phyloP scores from a whole-genome alignment of 2,329 filamentous ascomycete species.

The Aspergillus tubingensis region DNA sequence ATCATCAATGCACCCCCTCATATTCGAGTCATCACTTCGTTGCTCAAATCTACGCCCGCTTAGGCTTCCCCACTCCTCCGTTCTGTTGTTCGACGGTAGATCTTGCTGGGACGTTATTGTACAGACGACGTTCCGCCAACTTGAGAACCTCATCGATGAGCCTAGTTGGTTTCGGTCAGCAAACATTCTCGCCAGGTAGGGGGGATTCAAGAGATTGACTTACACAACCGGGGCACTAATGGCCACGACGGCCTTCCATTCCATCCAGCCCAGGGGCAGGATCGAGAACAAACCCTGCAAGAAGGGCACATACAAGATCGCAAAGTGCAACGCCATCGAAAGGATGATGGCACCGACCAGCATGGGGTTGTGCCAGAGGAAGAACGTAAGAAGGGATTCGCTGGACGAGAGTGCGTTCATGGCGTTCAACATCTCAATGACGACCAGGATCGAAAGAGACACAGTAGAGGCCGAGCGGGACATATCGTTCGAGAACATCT shows the following conservation, averaged over 20 bases:
- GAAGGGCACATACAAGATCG: constrained; percentile 86
- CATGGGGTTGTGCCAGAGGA: constrained; percentile 98
- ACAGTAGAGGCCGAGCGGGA: constrained; percentile 90
- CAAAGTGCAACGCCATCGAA: constrained; percentile 94
- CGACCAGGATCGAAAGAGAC: constrained; percentile 85
- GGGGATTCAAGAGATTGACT: constrained; percentile 46
- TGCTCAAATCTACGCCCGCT: constrained; percentile 33
- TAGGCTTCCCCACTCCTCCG: constrained; percentile 37
- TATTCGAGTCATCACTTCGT: constrained; percentile 21
- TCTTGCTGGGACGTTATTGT: constrained; percentile 48
- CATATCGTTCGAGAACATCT: constrained; percentile 85
- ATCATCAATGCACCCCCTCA: constrained; percentile 19
- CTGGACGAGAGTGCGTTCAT: constrained; percentile 97
- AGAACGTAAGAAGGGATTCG: constrained; percentile 88
- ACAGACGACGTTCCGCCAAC: constrained; percentile 68
- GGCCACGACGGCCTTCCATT: constrained; percentile 88
- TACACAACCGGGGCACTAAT: constrained; percentile 93
- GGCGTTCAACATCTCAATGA: constrained; percentile 99
- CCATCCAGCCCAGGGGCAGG: constrained; percentile 76
- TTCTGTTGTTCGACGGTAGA: constrained; percentile 29
- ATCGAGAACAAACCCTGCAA: constrained; percentile 89
- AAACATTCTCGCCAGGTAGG: neutral
- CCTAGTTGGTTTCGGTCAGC: constrained; percentile 46
- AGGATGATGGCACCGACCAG: constrained; percentile 91
- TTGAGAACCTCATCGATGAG: constrained; percentile 85